These are phyloP conservation scores for Phytophthora foliorum DNA, from an alignment of 352 stramenopile genomes.

Conservation along the genomic window DNA sequence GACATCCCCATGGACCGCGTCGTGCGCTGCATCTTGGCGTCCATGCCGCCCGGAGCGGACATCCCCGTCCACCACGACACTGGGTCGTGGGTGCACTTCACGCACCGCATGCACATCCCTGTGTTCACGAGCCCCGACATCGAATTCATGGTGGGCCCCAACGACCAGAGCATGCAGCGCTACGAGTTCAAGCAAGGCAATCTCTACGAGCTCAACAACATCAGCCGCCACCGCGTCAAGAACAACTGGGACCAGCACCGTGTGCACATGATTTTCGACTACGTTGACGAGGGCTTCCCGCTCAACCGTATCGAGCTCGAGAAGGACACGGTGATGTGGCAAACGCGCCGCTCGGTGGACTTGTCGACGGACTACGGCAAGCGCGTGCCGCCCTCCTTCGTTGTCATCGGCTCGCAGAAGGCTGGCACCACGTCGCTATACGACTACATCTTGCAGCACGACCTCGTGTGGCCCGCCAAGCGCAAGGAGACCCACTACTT, in stretches of 20 bases:
- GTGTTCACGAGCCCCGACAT: slow-evolving; percentile 91
- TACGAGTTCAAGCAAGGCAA: slow-evolving; percentile 94
- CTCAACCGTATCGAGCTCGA: slow-evolving; percentile 80
- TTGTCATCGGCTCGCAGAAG: slow-evolving; percentile 97
- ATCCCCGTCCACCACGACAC: slow-evolving; percentile 99
- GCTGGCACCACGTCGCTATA: slow-evolving; percentile 97
- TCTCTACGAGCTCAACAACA: slow-evolving; percentile 99
- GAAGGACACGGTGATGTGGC: slow-evolving; percentile 93
- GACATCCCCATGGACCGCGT: slow-evolving; percentile 86
- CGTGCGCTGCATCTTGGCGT: slow-evolving; percentile 96
- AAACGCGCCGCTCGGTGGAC: slow-evolving; percentile 97
- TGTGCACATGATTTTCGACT: slow-evolving; percentile 99
- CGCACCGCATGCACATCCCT: slow-evolving; percentile 97
- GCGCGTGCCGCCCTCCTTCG: slow-evolving; percentile 91
- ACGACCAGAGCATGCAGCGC: slow-evolving; percentile 87
- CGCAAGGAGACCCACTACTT: slow-evolving; percentile 98
- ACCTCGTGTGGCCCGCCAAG: slow-evolving; percentile 92
- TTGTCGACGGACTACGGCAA: slow-evolving; percentile 84
- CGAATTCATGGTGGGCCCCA: slow-evolving; percentile 89
- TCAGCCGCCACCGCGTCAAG: slow-evolving; percentile 95
- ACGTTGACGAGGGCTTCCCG: slow-evolving; percentile 90
- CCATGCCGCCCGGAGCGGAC: slow-evolving; percentile 94
- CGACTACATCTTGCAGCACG: slow-evolving; percentile 98
- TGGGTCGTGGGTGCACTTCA: slow-evolving; percentile 96
- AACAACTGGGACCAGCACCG: slow-evolving; percentile 94